phyloP scores from a whole-genome alignment of 1,284 basidiomycete species.

The Cryptococcus neoformans region DNA sequence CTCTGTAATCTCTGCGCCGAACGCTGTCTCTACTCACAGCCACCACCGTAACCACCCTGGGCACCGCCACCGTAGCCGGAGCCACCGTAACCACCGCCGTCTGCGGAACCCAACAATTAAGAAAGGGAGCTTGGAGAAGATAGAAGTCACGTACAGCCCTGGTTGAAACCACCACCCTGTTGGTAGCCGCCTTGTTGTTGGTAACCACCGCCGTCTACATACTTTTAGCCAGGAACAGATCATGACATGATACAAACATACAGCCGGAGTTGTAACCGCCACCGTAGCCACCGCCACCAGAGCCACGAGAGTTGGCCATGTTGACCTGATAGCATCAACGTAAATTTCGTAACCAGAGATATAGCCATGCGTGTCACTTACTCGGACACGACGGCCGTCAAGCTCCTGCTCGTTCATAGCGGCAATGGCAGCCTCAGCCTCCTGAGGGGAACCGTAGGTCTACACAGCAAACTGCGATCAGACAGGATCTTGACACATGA shows the following conservation, averaged over 20 bases:
- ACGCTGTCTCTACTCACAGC: not conserved
- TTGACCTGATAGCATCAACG: constrained; percentile 63
- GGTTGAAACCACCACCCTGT: constrained; percentile 31
- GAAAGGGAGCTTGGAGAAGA: too few relatives aligned
- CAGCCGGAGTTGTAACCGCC: constrained; percentile 47
- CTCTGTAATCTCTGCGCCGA: not conserved
- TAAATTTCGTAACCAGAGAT: not conserved
- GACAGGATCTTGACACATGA: not conserved
- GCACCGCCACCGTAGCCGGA: constrained; percentile 34
- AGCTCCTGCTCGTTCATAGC: constrained; percentile 87
- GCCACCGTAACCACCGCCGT: constrained; percentile 35
- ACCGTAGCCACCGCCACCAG: constrained; percentile 48
- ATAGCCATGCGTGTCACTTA: constrained; percentile 8
- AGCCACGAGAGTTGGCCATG: constrained; percentile 78
- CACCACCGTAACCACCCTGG: constrained; percentile 10
- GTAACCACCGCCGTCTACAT: constrained; percentile 38
- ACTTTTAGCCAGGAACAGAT: not conserved
- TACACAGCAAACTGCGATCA: constrained; percentile 9
- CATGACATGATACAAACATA: constrained; percentile 11
- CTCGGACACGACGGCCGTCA: constrained; percentile 79
- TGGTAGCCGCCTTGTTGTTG: constrained; percentile 34
- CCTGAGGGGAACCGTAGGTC: constrained; percentile 62
- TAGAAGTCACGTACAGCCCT: constrained; percentile 16
- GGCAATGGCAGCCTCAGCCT: constrained; percentile 77
- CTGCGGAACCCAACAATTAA: constrained; percentile 33